These are phyloP conservation scores for Medicago truncatula DNA, from an alignment of 306 rosid genomes.

Conservation along the genomic window MtrunA17r5.0-ANR NC_053045.1:55052001-55052500, in stretches of 20 bases:
- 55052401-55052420: slow-evolving; percentile 6
- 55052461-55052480: neutral
- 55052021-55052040: too few species aligned
- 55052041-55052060: too few species aligned
- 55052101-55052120: too few species aligned
- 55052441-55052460: slow-evolving; percentile 19
- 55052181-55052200: neutral
- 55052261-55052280: neutral
- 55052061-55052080: too few species aligned
- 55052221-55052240: neutral
- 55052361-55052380: slow-evolving; percentile 4
- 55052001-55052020: too few species aligned
- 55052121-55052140: neutral
- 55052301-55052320: slow-evolving; percentile 8
- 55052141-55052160: neutral
- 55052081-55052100: too few species aligned
- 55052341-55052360: slow-evolving; percentile 31
- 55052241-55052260: neutral
- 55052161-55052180: neutral
- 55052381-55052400: neutral
- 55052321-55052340: slow-evolving; percentile 30
- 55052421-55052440: slow-evolving; percentile 11
- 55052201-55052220: neutral
- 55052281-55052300: slow-evolving; percentile 17
- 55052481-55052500: slow-evolving; percentile 24